Evolutionary conservation across 192 early-diverging fungal genomes (phyloP).

Genomic region (Lobosporangium transversale): DNA sequence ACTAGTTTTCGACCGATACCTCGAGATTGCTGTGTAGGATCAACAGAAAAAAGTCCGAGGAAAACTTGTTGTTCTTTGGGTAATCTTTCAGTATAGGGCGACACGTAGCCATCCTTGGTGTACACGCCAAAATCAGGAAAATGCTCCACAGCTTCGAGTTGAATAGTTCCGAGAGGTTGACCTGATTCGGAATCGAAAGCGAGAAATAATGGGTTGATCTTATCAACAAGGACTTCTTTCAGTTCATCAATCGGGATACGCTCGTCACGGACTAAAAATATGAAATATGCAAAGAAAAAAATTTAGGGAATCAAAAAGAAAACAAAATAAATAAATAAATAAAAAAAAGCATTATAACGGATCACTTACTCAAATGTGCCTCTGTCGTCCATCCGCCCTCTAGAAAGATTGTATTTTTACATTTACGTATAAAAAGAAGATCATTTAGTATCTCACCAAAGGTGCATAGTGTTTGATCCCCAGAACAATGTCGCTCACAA

Average conservation of each 20-base stretch:
- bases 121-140: conserved; percentile 44
- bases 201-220: conserved; percentile 51
- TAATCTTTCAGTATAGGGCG: conserved; percentile 8
- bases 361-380: conserved; percentile 38
- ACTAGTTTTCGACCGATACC: conserved; percentile 62
- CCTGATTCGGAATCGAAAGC: conserved; percentile 53
- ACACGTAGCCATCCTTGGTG: conserved; percentile 23
- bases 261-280: conserved; percentile 46
- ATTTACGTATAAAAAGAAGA: not conserved
- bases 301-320: not conserved
- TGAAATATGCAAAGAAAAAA: not conserved
- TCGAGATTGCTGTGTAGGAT: conserved; percentile 55
- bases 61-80: conserved; percentile 52
- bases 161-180: conserved; percentile 57
- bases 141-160: conserved; percentile 49
- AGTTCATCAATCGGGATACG: conserved; percentile 51
- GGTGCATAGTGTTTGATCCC: too few species aligned
- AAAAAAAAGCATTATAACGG: not conserved
- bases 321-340: not conserved
- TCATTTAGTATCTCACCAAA: too few species aligned
- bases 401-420: conserved; percentile 5
- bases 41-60: conserved; percentile 60
- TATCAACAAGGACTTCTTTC: conserved; percentile 31
- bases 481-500: too few species aligned
- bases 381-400: conserved; percentile 65